phyloP scores from a whole-genome alignment of 2,329 filamentous ascomycete genomes.

The Pseudogymnoascus sp. region DNA sequence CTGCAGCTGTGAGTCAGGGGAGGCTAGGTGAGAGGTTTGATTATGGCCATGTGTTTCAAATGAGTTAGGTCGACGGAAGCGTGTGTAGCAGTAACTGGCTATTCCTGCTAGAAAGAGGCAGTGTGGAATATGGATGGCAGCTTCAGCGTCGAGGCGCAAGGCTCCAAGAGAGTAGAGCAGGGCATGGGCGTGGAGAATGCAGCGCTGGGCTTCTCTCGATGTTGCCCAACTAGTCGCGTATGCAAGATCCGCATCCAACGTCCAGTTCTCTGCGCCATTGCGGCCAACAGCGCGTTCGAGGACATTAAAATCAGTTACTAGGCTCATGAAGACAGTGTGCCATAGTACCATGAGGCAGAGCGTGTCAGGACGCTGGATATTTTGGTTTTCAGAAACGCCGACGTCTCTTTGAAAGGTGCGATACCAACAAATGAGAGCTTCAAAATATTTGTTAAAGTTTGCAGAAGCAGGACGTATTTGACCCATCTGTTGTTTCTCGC shows the following conservation, averaged over 20 bases:
- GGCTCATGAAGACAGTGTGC: constrained; percentile 20
- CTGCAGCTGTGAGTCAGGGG: background rate
- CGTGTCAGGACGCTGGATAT: constrained; percentile 3
- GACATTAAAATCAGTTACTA: constrained; percentile 18
- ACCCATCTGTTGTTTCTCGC: constrained; percentile 11
- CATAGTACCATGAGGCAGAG: constrained; percentile 20
- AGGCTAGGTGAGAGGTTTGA: background rate
- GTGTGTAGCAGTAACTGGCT: constrained; percentile 15
- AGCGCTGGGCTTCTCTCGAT: constrained; percentile 16
- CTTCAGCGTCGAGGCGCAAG: constrained; percentile 16
- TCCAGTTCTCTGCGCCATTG: background rate
- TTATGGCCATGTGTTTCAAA: background rate
- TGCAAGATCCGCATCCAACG: background rate
- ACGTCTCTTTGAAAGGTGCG: background rate
- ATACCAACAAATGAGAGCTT: constrained; percentile 14
- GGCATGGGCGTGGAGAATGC: constrained; percentile 19
- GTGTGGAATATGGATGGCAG: constrained; percentile 19
- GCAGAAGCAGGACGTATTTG: constrained; percentile 6
- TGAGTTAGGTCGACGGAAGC: constrained; percentile 10
- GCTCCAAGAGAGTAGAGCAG: constrained; percentile 15
- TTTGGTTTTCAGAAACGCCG: background rate
- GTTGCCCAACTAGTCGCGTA: constrained; percentile 16
- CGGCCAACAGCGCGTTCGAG: constrained; percentile 20
- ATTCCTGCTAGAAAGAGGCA: constrained; percentile 17
- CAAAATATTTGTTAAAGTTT: constrained; percentile 6